These are phyloP conservation scores for Globisporangium cystogenes DNA, from an alignment of 352 stramenopile species.

Conservation along the genomic window DNA sequence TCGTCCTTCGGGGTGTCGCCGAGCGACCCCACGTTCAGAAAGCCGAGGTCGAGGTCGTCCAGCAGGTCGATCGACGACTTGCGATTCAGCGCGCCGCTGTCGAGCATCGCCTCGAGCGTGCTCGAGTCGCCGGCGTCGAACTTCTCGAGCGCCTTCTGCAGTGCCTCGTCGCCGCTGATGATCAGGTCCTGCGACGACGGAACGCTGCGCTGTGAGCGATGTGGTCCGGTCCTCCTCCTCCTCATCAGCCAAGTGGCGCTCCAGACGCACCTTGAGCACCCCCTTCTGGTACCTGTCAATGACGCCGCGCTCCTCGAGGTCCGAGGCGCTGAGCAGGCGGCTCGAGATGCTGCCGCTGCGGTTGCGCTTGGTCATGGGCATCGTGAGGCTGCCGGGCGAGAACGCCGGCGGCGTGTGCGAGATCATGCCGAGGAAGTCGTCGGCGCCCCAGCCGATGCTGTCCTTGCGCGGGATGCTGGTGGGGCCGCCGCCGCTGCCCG, in stretches of 20 bases:
- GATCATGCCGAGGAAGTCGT: constrained; percentile 87
- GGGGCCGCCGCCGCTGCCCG: constrained; percentile 20
- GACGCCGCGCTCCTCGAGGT: constrained; percentile 86
- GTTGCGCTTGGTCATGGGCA: constrained; percentile 84
- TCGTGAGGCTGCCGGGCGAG: constrained; percentile 84
- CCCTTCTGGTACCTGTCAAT: constrained; percentile 90
- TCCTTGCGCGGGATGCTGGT: constrained; percentile 62
- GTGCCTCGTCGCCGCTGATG: constrained; percentile 86
- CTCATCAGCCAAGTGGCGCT: no score
- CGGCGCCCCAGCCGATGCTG: constrained; percentile 74
- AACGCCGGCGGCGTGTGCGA: constrained; percentile 89
- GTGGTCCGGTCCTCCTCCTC: no score
- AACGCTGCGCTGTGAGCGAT: no score
- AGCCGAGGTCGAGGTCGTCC: constrained; percentile 83
- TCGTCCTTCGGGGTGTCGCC: constrained; percentile 82
- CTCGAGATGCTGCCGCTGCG: constrained; percentile 83
- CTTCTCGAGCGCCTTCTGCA: constrained; percentile 87
- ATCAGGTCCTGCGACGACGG: constrained; percentile 72
- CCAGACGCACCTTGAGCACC: constrained; percentile 67
- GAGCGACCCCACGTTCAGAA: constrained; percentile 81
- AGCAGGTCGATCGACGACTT: constrained; percentile 84
- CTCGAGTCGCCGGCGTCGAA: constrained; percentile 85
- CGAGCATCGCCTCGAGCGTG: constrained; percentile 79
- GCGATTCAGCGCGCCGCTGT: constrained; percentile 76
- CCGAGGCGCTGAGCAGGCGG: constrained; percentile 81